Percentiles rank a stretch among this genome's conserved stretches.
phyloP scores from a whole-genome alignment of 225 moss, liverwort and hornwort species.

The Pseudoscleropodium purum region DNA sequence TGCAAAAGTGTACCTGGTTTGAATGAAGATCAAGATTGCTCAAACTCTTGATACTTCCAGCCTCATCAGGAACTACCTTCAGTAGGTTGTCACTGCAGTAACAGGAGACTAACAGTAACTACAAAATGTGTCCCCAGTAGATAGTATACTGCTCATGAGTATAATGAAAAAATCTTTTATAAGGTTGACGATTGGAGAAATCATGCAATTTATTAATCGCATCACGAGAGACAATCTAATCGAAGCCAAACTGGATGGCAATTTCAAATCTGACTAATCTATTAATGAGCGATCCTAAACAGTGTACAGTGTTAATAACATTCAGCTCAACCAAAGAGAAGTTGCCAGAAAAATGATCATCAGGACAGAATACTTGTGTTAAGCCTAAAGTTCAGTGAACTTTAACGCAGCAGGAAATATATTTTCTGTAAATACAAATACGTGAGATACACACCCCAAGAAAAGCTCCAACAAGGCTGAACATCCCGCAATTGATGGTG shows the following conservation, averaged over 20 bases:
- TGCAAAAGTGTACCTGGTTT: slow-evolving; percentile 46
- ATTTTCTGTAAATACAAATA: not conserved
- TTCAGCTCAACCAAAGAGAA: not conserved
- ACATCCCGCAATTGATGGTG: slow-evolving; percentile 69
- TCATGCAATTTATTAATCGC: not conserved
- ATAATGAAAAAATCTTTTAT: not conserved
- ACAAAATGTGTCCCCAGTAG: not conserved
- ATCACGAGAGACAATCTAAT: not conserved
- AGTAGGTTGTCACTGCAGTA: slow-evolving; percentile 63
- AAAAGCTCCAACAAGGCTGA: slow-evolving; percentile 61
- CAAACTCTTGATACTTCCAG: slow-evolving; percentile 48
- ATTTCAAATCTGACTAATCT: not conserved
- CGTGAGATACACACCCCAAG: slow-evolving; percentile 45
- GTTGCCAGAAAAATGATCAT: not conserved
- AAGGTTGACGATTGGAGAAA: not conserved
- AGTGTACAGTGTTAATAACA: not conserved
- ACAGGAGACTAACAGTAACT: not conserved
- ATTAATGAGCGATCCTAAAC: not conserved
- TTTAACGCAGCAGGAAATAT: not conserved
- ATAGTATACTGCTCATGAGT: not conserved
- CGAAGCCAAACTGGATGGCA: not conserved
- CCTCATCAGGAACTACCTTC: slow-evolving; percentile 62
- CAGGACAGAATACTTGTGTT: not conserved
- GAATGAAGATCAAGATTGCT: slow-evolving; percentile 89
- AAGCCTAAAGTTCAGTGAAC: not conserved